Evolutionary conservation across 192 early-diverging fungal species (phyloP).

Genomic region (Jimgerdemannia flammicorona): DNA sequence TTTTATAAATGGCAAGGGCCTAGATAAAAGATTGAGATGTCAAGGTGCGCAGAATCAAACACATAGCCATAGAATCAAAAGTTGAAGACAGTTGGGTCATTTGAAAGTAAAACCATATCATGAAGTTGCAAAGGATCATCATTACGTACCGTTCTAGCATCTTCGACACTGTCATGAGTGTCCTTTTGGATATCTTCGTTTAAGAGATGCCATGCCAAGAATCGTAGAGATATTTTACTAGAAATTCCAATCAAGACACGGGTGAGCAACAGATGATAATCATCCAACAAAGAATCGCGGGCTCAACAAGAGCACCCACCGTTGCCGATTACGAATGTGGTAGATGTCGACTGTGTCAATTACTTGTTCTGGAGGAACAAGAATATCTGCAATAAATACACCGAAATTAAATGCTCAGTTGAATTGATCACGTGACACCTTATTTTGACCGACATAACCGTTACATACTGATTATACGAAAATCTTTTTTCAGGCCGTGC

Average conservation of each 20-base stretch:
- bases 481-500: constrained; percentile 94
- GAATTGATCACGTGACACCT: background rate
- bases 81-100: no score
- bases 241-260: background rate
- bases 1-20: constrained; percentile 82
- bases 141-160: constrained; percentile 76
- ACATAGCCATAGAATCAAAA: background rate
- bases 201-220: constrained; percentile 87
- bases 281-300: background rate
- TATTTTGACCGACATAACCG: background rate
- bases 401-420: background rate
- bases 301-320: constrained; percentile 33
- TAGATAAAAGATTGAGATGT: constrained; percentile 8
- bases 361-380: constrained; percentile 80
- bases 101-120: no score
- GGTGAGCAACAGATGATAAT: constrained; percentile 6
- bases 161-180: constrained; percentile 92
- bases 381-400: constrained; percentile 55
- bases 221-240: constrained; percentile 85
- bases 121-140: background rate
- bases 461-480: constrained; percentile 86
- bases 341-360: constrained; percentile 96
- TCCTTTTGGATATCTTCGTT: constrained; percentile 81
- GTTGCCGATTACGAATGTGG: constrained; percentile 73
- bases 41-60: constrained; percentile 1